phyloP scores from a whole-genome alignment of 331 rosid genomes.

The Quercus lobata region DNA sequence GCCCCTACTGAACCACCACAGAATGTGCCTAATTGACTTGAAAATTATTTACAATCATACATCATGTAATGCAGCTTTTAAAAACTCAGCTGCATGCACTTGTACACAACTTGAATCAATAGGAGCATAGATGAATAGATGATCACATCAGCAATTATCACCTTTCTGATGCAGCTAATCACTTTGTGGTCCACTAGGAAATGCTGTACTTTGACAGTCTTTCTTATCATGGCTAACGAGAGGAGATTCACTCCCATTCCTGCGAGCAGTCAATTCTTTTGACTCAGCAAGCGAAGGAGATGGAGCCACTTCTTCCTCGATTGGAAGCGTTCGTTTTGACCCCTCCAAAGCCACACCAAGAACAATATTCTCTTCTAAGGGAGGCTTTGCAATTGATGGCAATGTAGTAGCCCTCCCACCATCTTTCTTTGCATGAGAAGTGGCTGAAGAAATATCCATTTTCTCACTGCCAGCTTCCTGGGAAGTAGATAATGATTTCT shows the following conservation, averaged over 20 bases:
- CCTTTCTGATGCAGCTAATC: background rate
- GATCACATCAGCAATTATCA: conserved; percentile 24
- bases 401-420: conserved; percentile 46
- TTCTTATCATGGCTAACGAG: conserved; percentile 51
- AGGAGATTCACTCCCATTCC: conserved; percentile 46
- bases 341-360: conserved; percentile 96
- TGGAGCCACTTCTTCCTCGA: conserved; percentile 63
- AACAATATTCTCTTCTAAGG: conserved; percentile 85
- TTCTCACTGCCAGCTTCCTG: conserved; percentile 35
- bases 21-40: conserved; percentile 6
- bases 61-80: conserved; percentile 55
- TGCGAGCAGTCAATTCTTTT: conserved; percentile 52
- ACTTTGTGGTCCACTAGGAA: conserved; percentile 35
- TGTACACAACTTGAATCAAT: conserved; percentile 9
- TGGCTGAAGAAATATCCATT: conserved; percentile 30
- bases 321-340: conserved; percentile 89
- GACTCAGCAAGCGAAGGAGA: conserved; percentile 43
- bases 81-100: conserved; percentile 70
- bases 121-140: conserved; percentile 6
- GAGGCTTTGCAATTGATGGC: conserved; percentile 31
- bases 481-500: conserved; percentile 28
- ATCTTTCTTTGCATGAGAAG: conserved; percentile 50
- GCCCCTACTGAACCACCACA: no score
- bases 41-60: conserved; percentile 32
- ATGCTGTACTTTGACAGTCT: conserved; percentile 46